Percentiles rank a stretch among this genome's conserved stretches.
These are phyloP conservation scores for Inosperma sp. DNA, from an alignment of 768 basidiomycete genomes.

Conservation along the genomic window DNA sequence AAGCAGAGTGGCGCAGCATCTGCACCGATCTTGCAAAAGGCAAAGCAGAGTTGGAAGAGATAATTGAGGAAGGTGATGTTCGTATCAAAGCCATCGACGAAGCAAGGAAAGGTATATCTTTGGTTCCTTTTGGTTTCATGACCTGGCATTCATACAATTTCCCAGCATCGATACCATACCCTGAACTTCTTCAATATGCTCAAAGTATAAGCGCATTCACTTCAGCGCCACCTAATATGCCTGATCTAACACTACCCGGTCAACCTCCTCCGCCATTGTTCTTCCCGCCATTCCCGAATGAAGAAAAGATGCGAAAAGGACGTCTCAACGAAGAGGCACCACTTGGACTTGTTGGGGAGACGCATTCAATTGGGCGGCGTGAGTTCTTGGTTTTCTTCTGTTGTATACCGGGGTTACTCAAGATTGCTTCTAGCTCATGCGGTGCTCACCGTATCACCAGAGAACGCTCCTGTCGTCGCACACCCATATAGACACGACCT, in stretches of 20 bases:
- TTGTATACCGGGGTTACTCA: slow-evolving; percentile 5
- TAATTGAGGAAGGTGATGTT: slow-evolving; percentile 73
- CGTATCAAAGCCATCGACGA: slow-evolving; percentile 63
- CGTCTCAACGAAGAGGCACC: slow-evolving; percentile 77
- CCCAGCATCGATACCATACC: slow-evolving; percentile 73
- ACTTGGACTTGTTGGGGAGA: slow-evolving; percentile 73
- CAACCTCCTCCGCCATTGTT: slow-evolving; percentile 75
- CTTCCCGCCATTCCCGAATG: slow-evolving; percentile 88
- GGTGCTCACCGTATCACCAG: slow-evolving; percentile 43
- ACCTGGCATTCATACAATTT: slow-evolving; percentile 4
- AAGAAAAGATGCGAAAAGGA: slow-evolving; percentile 86
- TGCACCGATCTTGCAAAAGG: slow-evolving; percentile 61
- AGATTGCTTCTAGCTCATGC: slow-evolving; percentile 47
- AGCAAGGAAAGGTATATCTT: slow-evolving; percentile 59
- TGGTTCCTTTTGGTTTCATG: neutral
- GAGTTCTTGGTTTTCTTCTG: slow-evolving; percentile 23
- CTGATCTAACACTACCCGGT: slow-evolving; percentile 62
- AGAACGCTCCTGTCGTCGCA: slow-evolving; percentile 51
- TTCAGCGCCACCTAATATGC: slow-evolving; percentile 85
- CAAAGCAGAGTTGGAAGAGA: slow-evolving; percentile 61
- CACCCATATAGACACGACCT: slow-evolving; percentile 72
- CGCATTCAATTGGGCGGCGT: slow-evolving; percentile 77
- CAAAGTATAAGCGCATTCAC: slow-evolving; percentile 83
- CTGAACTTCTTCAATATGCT: slow-evolving; percentile 78
- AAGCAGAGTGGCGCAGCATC: slow-evolving; percentile 64